Conservation (phyloP, 2,329 filamentous ascomycete genomes). For the Neofusicoccum umdonicola region DNA sequence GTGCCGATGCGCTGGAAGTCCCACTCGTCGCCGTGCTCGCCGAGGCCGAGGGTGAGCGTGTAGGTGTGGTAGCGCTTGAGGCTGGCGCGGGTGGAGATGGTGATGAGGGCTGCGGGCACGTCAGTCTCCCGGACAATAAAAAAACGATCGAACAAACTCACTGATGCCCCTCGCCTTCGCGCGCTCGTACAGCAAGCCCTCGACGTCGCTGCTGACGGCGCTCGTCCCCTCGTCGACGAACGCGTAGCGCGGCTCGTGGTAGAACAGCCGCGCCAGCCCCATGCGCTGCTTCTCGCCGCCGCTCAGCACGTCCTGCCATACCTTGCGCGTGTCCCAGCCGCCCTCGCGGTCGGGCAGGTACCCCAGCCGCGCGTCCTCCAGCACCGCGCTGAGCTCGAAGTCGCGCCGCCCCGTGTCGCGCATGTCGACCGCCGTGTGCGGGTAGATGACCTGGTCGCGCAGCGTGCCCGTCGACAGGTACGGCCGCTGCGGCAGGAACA, state of each 20-base stretch:
- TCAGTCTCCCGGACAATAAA: not conserved
- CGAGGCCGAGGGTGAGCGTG: conserved; percentile 80
- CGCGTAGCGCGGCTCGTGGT: conserved; percentile 92
- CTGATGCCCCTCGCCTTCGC: conserved; percentile 93
- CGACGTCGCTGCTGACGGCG: conserved; percentile 90
- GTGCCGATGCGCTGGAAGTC: conserved; percentile 92
- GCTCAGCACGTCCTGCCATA: conserved; percentile 97
- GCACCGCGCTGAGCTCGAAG: conserved; percentile 69
- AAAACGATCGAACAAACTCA: conserved; percentile 48
- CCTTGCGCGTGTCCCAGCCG: conserved; percentile 93
- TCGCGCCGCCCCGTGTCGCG: conserved; percentile 74
- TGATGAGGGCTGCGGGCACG: conserved; percentile 68
- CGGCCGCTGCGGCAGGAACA: conserved; percentile 94
- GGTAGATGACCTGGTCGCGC: conserved; percentile 96
- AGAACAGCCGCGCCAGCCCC: conserved; percentile 83
- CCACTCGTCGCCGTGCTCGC: conserved; percentile 81
- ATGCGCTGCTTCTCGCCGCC: conserved; percentile 97
- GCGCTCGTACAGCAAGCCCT: conserved; percentile 87
- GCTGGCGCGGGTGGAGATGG: conserved; percentile 89
- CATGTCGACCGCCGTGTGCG: conserved; percentile 94
- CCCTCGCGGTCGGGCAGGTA: conserved; percentile 91
- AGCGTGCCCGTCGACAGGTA: conserved; percentile 91
- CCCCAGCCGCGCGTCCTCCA: conserved; percentile 81
- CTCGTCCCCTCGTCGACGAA: conserved; percentile 95
- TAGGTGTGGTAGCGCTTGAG: conserved; percentile 95